Base-by-base conservation (phyloP, 2,329 filamentous ascomycete genomes). In the Coniochaeta hoffmannii region DNA sequence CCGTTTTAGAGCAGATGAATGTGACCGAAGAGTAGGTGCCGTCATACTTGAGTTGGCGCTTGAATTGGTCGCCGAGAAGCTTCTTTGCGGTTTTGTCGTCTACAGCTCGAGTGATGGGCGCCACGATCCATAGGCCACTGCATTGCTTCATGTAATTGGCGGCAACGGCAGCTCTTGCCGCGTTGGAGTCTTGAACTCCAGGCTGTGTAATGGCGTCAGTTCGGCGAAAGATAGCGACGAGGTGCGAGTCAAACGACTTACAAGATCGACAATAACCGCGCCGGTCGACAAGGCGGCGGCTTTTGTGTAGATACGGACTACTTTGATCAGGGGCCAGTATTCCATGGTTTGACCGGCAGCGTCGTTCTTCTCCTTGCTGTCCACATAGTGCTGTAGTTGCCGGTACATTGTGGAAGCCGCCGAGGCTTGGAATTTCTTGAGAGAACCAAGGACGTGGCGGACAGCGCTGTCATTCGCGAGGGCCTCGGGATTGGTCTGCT, bases 1-100 rank as follows among this genome's bases (percentile, higher is more conserved):
- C 83, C 0, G 80, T 83, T 62, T 86, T 86, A 15, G 75, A 78
- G 62, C 82, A 86, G 14, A 87, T 80, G 57, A 86, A 86, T 0
- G 80, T 83, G 2, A 85, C 71, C 1, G 69, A 72, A 7, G 69
- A 74, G 54, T 80, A 80, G 0, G 70, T 74, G 1, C 79, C 78
- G 56, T 86, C 83, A 61, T 80, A 80, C 56, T 83, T 79, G 3
- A 86, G 68, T 60, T 86, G 83, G 0, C 77, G 71, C 61, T 78
- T 81, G 68, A 84, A 84, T 0, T 74, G 73, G 17, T 81, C 72
- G 0, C 80, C 81, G 8, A 86, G 68, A 1, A 86, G 68, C 0
- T 71, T 74, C 56, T 80, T 79, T 0, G 82, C 81, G 2, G 77
- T 74, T 62, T 83, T 82, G 59, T 84, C 79, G 58, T 85, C 79